Conservation (phyloP, 2,329 filamentous ascomycete species). For the Ascochyta lentis region DNA sequence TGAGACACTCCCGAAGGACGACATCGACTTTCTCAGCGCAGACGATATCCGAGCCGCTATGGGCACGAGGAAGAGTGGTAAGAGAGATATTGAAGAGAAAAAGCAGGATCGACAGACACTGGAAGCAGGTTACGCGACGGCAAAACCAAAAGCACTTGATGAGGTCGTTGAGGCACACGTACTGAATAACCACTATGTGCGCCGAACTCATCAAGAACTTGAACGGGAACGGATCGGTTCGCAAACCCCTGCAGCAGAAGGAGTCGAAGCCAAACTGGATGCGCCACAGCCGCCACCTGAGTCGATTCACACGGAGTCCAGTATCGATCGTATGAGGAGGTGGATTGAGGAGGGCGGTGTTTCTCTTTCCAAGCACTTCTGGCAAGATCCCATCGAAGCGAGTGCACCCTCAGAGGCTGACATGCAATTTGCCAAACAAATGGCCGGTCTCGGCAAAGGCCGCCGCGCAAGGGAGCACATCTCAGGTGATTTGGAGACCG, state of each 20-base stretch:
- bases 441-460: slow-evolving; percentile 28
- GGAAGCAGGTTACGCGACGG: slow-evolving; percentile 35
- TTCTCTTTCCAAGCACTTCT: slow-evolving; percentile 37
- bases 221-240: slow-evolving; percentile 12
- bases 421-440: slow-evolving; percentile 28
- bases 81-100: slow-evolving; percentile 18
- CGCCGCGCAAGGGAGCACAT: slow-evolving; percentile 33
- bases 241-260: not conserved
- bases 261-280: not conserved
- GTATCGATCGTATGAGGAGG: slow-evolving; percentile 37
- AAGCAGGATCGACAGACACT: slow-evolving; percentile 31
- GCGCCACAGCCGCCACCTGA: not conserved
- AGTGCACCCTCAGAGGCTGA: slow-evolving; percentile 30
- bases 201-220: slow-evolving; percentile 33
- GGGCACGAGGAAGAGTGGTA: slow-evolving; percentile 33
- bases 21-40: slow-evolving; percentile 52
- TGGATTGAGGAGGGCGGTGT: slow-evolving; percentile 39
- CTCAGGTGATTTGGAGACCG: slow-evolving; percentile 32
- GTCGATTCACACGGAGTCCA: slow-evolving; percentile 26
- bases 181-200: slow-evolving; percentile 39
- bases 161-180: slow-evolving; percentile 33
- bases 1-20: slow-evolving; percentile 44
- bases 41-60: slow-evolving; percentile 53
- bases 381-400: slow-evolving; percentile 41
- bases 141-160: slow-evolving; percentile 25